Evolutionary conservation across 805 yeast species (phyloP).

Genomic region (Scheffersomyces ergatensis): DNA sequence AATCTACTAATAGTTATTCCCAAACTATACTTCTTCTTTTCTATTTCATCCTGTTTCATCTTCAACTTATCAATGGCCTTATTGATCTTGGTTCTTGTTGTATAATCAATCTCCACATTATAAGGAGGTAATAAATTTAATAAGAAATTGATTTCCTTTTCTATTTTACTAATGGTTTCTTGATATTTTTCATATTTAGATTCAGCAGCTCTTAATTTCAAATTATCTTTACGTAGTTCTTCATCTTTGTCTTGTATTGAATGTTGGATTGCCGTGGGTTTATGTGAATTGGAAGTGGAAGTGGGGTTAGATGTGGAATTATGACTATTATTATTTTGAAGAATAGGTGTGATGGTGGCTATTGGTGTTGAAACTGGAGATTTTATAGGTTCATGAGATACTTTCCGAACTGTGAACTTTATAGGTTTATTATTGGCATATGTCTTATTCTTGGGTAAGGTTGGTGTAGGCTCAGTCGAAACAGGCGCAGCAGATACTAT

Average conservation of each 20-base stretch:
- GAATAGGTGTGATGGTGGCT: not conserved
- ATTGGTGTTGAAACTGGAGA: slow-evolving; percentile 8
- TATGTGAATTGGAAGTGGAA: not conserved
- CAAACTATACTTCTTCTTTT: slow-evolving; percentile 37
- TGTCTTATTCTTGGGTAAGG: not conserved
- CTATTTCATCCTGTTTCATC: slow-evolving; percentile 39
- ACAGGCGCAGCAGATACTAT: not conserved
- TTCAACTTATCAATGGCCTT: slow-evolving; percentile 38
- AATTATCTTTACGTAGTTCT: slow-evolving; percentile 3
- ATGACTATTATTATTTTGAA: not conserved
- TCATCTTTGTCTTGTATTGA: slow-evolving; percentile 1
- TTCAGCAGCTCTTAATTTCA: slow-evolving; percentile 23
- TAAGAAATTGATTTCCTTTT: slow-evolving; percentile 39
- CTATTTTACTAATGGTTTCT: slow-evolving; percentile 31
- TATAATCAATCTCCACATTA: slow-evolving; percentile 42
- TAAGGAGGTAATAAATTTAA: slow-evolving; percentile 40
- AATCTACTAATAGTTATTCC: slow-evolving; percentile 42
- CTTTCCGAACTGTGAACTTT: slow-evolving; percentile 33
- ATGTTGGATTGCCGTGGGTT: not conserved
- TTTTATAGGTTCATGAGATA: slow-evolving; percentile 23
- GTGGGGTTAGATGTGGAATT: not conserved
- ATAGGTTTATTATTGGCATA: slow-evolving; percentile 19
- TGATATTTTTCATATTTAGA: slow-evolving; percentile 32
- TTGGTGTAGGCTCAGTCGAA: too few relatives aligned
- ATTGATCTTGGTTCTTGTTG: slow-evolving; percentile 36